phyloP scores from a whole-genome alignment of 139 green algal genomes.

The Micractinium conductrix region DNA sequence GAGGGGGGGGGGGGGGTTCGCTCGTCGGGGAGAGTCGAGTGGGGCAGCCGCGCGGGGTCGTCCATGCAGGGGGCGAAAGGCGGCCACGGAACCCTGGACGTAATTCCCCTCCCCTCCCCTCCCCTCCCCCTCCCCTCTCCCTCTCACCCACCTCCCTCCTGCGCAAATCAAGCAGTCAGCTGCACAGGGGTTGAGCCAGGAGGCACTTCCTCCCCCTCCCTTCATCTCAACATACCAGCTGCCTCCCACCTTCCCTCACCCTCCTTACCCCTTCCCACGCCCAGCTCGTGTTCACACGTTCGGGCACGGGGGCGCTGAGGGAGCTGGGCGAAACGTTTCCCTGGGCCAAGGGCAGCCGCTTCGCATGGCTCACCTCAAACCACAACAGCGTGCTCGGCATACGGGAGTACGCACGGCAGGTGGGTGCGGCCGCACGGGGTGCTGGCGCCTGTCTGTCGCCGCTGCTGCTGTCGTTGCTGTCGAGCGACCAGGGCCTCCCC shows the following conservation, averaged over 20 bases:
- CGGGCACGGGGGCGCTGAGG: conserved; percentile 70
- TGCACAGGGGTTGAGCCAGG: too few relatives aligned
- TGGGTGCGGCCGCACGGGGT: too few relatives aligned
- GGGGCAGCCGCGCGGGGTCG: too few relatives aligned
- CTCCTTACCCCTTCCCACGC: background rate
- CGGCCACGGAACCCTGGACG: too few relatives aligned
- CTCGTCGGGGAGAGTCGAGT: too few relatives aligned
- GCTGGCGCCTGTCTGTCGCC: too few relatives aligned
- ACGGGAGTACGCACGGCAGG: conserved; percentile 66
- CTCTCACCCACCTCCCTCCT: background rate
- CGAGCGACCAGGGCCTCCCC: too few relatives aligned
- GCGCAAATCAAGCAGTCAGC: too few relatives aligned
- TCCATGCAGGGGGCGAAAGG: too few relatives aligned
- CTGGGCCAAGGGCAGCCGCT: conserved; percentile 51
- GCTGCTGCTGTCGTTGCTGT: too few relatives aligned
- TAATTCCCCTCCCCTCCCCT: background rate
- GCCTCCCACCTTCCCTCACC: background rate
- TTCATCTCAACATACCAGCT: too few relatives aligned
- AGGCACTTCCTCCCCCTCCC: too few relatives aligned
- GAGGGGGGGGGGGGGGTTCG: background rate
- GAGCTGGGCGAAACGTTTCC: conserved; percentile 79
- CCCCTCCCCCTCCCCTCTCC: background rate
- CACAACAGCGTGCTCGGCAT: conserved; percentile 77
- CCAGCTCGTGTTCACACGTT: conserved; percentile 78
- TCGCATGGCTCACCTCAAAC: conserved; percentile 73